Conservation (phyloP, 2,329 filamentous ascomycete species). For the Huntiella decipiens region DNA sequence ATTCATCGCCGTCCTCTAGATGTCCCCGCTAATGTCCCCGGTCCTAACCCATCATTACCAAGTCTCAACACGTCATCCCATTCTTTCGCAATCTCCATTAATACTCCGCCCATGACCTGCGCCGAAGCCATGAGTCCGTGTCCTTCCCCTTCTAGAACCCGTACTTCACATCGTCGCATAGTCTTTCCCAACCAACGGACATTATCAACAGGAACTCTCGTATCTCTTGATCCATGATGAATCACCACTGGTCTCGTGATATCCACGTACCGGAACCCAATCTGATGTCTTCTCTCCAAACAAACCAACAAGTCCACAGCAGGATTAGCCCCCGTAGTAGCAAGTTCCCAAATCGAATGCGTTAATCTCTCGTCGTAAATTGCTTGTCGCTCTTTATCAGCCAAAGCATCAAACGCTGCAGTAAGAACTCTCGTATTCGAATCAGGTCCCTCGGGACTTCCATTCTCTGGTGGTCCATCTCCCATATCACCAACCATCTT, state of each 20-base stretch:
- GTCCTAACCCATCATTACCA: background rate
- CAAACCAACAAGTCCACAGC: conserved; percentile 86
- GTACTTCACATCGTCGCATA: conserved; percentile 83
- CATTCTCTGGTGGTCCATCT: background rate
- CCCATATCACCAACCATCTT: background rate
- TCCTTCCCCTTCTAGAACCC: conserved; percentile 76
- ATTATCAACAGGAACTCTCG: conserved; percentile 83
- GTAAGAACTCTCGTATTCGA: conserved; percentile 24
- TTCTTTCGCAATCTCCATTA: conserved; percentile 84
- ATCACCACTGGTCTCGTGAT: conserved; percentile 84
- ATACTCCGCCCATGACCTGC: conserved; percentile 76
- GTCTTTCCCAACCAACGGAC: conserved; percentile 85
- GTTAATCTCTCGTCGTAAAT: conserved; percentile 74
- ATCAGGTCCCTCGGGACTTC: background rate
- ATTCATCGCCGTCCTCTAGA: background rate
- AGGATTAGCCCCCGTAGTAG: conserved; percentile 79
- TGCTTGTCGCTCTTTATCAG: conserved; percentile 51
- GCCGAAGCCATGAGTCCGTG: conserved; percentile 94
- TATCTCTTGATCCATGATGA: conserved; percentile 81
- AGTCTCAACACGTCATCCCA: conserved; percentile 69
- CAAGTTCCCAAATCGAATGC: conserved; percentile 83
- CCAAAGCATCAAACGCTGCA: conserved; percentile 39
- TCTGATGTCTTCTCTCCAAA: conserved; percentile 72
- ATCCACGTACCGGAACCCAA: conserved; percentile 93
- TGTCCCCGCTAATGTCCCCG: background rate